Percentiles rank a stretch among this genome's conserved stretches.
phyloP scores from a whole-genome alignment of 331 rosid species.

The Acacia pycnantha region DNA sequence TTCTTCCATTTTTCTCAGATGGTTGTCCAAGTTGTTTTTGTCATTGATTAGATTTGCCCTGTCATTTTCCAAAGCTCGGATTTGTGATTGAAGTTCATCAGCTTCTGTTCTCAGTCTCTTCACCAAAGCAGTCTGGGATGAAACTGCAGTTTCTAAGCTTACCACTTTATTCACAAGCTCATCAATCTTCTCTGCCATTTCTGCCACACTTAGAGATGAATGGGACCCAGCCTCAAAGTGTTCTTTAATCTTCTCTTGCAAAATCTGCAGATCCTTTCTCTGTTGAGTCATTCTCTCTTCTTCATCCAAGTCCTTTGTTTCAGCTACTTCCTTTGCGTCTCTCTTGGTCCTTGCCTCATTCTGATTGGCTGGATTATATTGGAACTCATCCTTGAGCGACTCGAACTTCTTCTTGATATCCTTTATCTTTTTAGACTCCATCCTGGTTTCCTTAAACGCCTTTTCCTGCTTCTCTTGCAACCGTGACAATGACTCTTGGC shows the following conservation, averaged over 20 bases:
- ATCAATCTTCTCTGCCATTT: slow-evolving; percentile 87
- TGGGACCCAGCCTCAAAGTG: slow-evolving; percentile 53
- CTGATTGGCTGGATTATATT: slow-evolving; percentile 11
- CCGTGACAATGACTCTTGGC: slow-evolving; percentile 59
- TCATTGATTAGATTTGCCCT: slow-evolving; percentile 54
- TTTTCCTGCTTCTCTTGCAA: slow-evolving; percentile 64
- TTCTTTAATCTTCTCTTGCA: slow-evolving; percentile 60
- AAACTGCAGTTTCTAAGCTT: slow-evolving; percentile 72
- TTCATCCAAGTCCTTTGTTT: slow-evolving; percentile 29
- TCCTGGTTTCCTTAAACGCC: slow-evolving; percentile 59
- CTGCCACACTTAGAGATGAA: slow-evolving; percentile 64
- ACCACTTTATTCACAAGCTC: slow-evolving; percentile 82
- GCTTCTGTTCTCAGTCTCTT: slow-evolving; percentile 59
- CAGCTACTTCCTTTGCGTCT: slow-evolving; percentile 23
- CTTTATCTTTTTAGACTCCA: slow-evolving; percentile 62
- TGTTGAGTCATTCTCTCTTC: slow-evolving; percentile 38
- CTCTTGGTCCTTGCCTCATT: slow-evolving; percentile 30
- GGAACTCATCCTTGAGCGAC: slow-evolving; percentile 43
- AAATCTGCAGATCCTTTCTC: slow-evolving; percentile 44
- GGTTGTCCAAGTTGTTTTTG: slow-evolving; percentile 42
- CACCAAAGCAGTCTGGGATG: slow-evolving; percentile 78
- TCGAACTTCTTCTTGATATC: slow-evolving; percentile 49
- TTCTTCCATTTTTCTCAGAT: slow-evolving; percentile 66
- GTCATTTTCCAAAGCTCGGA: slow-evolving; percentile 63
- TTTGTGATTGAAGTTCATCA: slow-evolving; percentile 56